phyloP scores from a whole-genome alignment of 331 rosid genomes.

The Stylosanthes scabra region DNA sequence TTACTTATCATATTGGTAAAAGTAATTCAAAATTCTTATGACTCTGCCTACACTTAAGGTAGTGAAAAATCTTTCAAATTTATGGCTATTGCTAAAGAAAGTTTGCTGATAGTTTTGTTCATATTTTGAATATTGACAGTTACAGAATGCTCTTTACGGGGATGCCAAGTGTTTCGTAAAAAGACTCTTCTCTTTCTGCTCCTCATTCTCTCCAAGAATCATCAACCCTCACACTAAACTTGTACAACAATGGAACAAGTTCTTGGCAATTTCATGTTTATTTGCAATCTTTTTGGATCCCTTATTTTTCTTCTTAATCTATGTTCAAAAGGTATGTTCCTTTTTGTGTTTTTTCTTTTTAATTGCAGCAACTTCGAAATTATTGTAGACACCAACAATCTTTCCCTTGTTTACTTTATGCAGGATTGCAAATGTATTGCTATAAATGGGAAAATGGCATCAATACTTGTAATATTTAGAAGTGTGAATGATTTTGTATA shows the following conservation, averaged over 20 bases:
- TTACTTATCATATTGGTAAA: neutral
- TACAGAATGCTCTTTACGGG: slow-evolving; percentile 73
- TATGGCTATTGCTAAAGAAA: no score
- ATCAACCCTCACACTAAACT: slow-evolving; percentile 79
- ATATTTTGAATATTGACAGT: slow-evolving; percentile 52
- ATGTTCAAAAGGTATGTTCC: slow-evolving; percentile 53
- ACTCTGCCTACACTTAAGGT: neutral
- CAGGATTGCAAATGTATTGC: slow-evolving; percentile 63
- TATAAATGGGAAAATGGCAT: slow-evolving; percentile 49
- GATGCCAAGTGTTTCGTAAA: slow-evolving; percentile 79
- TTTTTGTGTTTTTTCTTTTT: slow-evolving; percentile 22
- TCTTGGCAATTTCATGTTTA: slow-evolving; percentile 42
- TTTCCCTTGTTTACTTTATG: slow-evolving; percentile 37
- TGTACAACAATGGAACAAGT: slow-evolving; percentile 46
- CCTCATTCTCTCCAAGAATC: slow-evolving; percentile 47
- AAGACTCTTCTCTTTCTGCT: slow-evolving; percentile 54
- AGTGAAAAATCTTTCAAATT: neutral
- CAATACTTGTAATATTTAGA: slow-evolving; percentile 64
- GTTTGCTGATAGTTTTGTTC: neutral
- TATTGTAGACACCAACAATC: neutral
- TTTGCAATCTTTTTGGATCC: slow-evolving; percentile 56
- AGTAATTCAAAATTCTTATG: neutral
- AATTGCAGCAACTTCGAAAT: neutral
- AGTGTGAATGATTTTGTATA: slow-evolving; percentile 74
- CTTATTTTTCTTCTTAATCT: slow-evolving; percentile 70